Evolutionary conservation across 371 early-diverging fungal species (phyloP).

Genomic region (Synchytrium microbalum): DNA sequence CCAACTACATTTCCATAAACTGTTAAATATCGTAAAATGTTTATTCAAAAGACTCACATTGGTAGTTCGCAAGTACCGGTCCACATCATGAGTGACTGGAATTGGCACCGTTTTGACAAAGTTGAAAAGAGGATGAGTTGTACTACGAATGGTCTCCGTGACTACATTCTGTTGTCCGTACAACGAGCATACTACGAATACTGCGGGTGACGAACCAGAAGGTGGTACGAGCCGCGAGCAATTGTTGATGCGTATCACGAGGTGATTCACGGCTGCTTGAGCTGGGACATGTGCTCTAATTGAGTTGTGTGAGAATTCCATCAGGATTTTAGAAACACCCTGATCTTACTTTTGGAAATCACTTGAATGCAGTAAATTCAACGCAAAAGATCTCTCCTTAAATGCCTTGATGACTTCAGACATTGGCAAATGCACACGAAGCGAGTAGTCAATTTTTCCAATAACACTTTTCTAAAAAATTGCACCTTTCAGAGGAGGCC

Average conservation of each 20-base stretch:
- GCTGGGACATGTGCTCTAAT: slow-evolving; percentile 12
- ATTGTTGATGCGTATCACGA: slow-evolving; percentile 19
- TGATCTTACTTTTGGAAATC: neutral
- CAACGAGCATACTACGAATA: slow-evolving; percentile 29
- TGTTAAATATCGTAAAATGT: neutral
- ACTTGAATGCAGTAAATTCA: slow-evolving; percentile 26
- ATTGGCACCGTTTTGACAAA: slow-evolving; percentile 22
- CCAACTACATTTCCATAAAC: slow-evolving; percentile 7
- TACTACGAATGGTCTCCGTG: slow-evolving; percentile 26
- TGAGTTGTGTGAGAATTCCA: no score
- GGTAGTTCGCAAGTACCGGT: slow-evolving; percentile 27
- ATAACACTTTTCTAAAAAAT: slow-evolving; percentile 23
- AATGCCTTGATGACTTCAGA: slow-evolving; percentile 33
- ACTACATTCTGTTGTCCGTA: slow-evolving; percentile 24
- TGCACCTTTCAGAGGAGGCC: neutral
- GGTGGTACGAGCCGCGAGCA: slow-evolving; percentile 20
- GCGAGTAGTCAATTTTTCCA: slow-evolving; percentile 35
- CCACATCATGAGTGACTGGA: slow-evolving; percentile 31
- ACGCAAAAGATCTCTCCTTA: slow-evolving; percentile 34
- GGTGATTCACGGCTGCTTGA: slow-evolving; percentile 24
- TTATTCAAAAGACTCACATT: neutral
- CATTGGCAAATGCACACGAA: slow-evolving; percentile 32
- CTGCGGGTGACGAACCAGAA: slow-evolving; percentile 20
- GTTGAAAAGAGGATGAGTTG: slow-evolving; percentile 28
- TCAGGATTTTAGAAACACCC: no score